phyloP scores from a whole-genome alignment of 176 grass and related monocot genomes.

The Cenchrus fungigraminus region DNA sequence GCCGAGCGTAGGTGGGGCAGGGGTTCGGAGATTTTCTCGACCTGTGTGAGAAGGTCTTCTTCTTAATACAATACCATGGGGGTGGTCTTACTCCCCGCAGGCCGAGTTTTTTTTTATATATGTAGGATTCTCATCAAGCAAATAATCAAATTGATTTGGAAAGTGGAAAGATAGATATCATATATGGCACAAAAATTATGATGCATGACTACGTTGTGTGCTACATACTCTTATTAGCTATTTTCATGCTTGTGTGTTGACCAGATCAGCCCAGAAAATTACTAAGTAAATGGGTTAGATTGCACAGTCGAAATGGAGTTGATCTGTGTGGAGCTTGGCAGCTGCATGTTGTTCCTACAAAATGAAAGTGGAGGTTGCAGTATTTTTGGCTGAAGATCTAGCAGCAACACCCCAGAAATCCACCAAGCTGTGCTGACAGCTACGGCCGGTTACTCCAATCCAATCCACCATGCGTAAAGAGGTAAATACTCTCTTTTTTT shows the following conservation, averaged over 20 bases:
- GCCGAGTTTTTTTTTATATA: too few relatives aligned
- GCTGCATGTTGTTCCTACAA: not conserved
- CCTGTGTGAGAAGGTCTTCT: too few relatives aligned
- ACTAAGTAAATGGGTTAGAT: not conserved
- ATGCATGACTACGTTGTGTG: not conserved
- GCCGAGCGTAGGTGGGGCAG: too few relatives aligned
- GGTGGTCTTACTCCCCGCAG: too few relatives aligned
- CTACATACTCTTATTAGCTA: not conserved
- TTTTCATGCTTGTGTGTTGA: not conserved
- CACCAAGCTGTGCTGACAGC: not conserved
- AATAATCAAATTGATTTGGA: too few relatives aligned
- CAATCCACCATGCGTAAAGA: not conserved
- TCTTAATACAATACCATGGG: too few relatives aligned
- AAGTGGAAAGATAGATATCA: too few relatives aligned
- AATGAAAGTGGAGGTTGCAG: not conserved
- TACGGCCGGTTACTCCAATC: not conserved
- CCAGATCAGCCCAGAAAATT: not conserved
- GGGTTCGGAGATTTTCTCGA: too few relatives aligned
- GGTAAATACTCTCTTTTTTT: not conserved
- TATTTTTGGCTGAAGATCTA: not conserved
- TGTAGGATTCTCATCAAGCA: too few relatives aligned
- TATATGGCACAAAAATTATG: too few relatives aligned
- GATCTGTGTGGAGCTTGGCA: not conserved
- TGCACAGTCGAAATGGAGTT: not conserved
- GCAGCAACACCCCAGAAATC: not conserved